These are phyloP conservation scores for Vaccinium corymbosum DNA, from an alignment of 148 eudicot species.

Conservation along the genomic window DNA sequence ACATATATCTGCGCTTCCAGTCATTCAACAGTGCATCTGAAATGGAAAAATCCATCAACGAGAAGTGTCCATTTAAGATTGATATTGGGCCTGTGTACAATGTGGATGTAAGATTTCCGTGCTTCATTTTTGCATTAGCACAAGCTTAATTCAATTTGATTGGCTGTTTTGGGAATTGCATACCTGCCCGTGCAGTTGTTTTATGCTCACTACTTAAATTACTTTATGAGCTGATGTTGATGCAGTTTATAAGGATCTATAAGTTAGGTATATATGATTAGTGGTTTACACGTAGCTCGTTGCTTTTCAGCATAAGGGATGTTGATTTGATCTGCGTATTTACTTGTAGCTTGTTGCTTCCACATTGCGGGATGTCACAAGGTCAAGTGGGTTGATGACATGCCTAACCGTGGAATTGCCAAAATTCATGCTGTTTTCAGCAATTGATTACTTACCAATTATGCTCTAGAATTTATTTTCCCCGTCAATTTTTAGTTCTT, in stretches of 20 bases:
- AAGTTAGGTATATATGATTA: neutral
- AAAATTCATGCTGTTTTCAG: conserved; percentile 5
- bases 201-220: neutral
- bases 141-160: neutral
- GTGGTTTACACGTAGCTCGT: neutral
- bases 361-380: neutral
- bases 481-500: neutral
- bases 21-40: conserved; percentile 71
- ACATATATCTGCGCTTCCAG: conserved; percentile 73
- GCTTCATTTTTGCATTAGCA: neutral
- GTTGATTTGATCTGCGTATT: neutral
- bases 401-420: neutral
- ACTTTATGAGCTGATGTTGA: neutral
- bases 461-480: neutral
- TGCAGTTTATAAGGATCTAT: conserved; percentile 1
- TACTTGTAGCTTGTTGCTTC: neutral
- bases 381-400: neutral
- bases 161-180: neutral
- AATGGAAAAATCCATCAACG: conserved; percentile 74
- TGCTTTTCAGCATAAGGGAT: neutral
- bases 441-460: neutral
- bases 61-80: conserved; percentile 85
- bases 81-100: conserved; percentile 94
- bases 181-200: neutral
- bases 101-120: conserved; percentile 61